These are phyloP conservation scores for Misopates orontium DNA, from an alignment of 257 asterid species.

Conservation along the genomic window DNA sequence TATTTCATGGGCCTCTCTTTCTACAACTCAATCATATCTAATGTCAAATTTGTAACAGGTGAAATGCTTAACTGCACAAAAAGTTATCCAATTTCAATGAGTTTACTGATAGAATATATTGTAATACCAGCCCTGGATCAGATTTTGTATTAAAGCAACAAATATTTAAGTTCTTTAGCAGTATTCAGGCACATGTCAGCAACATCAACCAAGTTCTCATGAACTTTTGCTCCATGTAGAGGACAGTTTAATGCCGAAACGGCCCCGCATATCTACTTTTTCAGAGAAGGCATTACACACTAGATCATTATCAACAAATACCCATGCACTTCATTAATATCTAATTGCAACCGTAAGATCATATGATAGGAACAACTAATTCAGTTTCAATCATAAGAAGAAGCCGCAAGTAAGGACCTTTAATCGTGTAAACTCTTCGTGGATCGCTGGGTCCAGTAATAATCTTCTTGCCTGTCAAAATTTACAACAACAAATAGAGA, in stretches of 20 bases:
- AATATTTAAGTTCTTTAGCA: too few species aligned
- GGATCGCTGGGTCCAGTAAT: conserved; percentile 94
- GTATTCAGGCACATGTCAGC: background rate
- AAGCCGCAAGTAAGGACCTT: conserved; percentile 54
- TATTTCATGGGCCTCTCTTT: too few species aligned
- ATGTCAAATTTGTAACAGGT: too few species aligned
- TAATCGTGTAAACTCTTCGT: conserved; percentile 89
- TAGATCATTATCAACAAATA: background rate
- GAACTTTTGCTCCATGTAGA: conserved; percentile 1
- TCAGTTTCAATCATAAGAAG: background rate
- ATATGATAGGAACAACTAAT: conserved; percentile 14
- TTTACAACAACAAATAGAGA: conserved; percentile 18
- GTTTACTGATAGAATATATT: too few species aligned
- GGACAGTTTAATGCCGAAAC: background rate
- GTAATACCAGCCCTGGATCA: too few species aligned
- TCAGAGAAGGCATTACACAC: background rate
- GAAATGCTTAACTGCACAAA: too few species aligned
- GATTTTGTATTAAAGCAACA: too few species aligned
- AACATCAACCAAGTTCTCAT: background rate
- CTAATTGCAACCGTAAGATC: background rate
- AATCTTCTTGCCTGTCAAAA: conserved; percentile 76
- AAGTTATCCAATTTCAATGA: too few species aligned
- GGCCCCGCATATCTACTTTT: background rate
- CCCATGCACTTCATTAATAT: conserved; percentile 14
- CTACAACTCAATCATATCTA: too few species aligned